These are phyloP conservation scores for Helianthus annuus DNA, from an alignment of 129 eudicot species.

Conservation along the genomic window HanXRQr2.0-SUNRISE NC_035449.2:143885393-143885892, in stretches of 20 bases:
- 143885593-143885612: conserved; percentile 29
- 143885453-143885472: conserved; percentile 78
- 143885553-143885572: conserved; percentile 54
- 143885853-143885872: conserved; percentile 17
- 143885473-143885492: conserved; percentile 53
- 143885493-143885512: conserved; percentile 41
- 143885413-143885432: conserved; percentile 42
- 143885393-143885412: conserved; percentile 55
- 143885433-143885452: conserved; percentile 73
- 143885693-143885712: too few relatives aligned
- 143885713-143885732: too few relatives aligned
- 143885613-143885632: neutral
- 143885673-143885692: neutral
- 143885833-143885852: conserved; percentile 64
- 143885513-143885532: conserved; percentile 75
- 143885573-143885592: conserved; percentile 55
- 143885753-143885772: neutral
- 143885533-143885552: conserved; percentile 76
- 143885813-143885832: conserved; percentile 60
- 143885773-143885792: conserved; percentile 37
- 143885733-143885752: too few relatives aligned
- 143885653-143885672: conserved; percentile 68
- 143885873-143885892: conserved; percentile 15
- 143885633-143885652: conserved; percentile 61
- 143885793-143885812: conserved; percentile 43